Evolutionary conservation across 805 yeast species (phyloP), one percentile per base, ranked within the genome.

Genomic region (Barnettozyma californica): DNA sequence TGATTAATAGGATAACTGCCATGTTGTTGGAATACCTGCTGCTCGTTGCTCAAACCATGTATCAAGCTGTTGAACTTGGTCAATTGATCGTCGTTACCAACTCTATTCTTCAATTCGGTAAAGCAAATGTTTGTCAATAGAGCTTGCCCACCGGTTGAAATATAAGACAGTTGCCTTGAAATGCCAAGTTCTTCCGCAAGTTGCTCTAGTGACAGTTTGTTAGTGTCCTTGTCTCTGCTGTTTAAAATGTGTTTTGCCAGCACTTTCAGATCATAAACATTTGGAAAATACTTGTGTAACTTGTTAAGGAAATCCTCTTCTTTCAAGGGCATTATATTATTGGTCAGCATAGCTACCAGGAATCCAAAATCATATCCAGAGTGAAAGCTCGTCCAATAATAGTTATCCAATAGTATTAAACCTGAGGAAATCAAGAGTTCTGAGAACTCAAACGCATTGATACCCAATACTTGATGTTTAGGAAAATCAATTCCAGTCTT

Each of bases 301-400:
- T 89, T 81, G 73, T 80, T 72, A 52, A 82, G 74, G 60, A 89
- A 92, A 34, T 84, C 96, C 37, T 79, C 78, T 63, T 86, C 91
- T 55, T 83, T 86, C 26, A 77, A 77, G 1, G 98, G 98, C 75
- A 92, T 84, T 43, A 74, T 68, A 44, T 80, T 77, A 66, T 88
- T 87, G 57, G 84, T 80, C 62, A 92, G 72, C 54, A 89, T 73
- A 43, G 95, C 81, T 14, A 90, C 69, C 51, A 94, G 71, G 65
- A 91, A 91, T 1, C 98, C 99, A 63, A 91, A 78, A 65, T 94
- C 99, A 67, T 94, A 94, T 11, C 98, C 99, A 1, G 83, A 83
- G 65, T 94, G 97, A 68, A 85, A 94, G 52, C 96, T 84, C 45
- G 89, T 75, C 99, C 99, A 94, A 45, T 83, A 81, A 41, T 88